Evolutionary conservation across 495 filamentous ascomycete genomes (phyloP).

Genomic region (Cercophora scortea): DNA sequence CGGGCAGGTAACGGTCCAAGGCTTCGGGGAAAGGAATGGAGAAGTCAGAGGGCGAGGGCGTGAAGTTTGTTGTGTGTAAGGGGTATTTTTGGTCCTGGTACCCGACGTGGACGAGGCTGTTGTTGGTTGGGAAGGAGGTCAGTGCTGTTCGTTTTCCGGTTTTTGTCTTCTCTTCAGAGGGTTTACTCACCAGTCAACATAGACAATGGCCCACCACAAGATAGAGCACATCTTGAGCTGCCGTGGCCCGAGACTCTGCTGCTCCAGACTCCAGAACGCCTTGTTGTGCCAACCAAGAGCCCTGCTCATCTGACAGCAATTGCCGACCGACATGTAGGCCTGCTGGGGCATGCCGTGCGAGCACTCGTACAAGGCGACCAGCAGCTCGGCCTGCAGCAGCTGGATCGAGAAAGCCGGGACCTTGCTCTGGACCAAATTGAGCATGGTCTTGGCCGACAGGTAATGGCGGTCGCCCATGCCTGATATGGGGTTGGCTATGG

Average conservation of each 20-base stretch:
- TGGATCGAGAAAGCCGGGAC: slow-evolving; percentile 9
- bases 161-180: neutral
- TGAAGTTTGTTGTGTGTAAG: slow-evolving; percentile 13
- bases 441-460: slow-evolving; percentile 17
- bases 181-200: slow-evolving; percentile 20
- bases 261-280: slow-evolving; percentile 13
- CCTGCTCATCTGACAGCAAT: slow-evolving; percentile 19
- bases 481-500: slow-evolving; percentile 4
- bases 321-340: slow-evolving; percentile 33
- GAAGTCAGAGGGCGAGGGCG: neutral
- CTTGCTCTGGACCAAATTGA: slow-evolving; percentile 18
- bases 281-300: slow-evolving; percentile 19
- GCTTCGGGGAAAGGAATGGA: slow-evolving; percentile 18
- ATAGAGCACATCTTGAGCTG: slow-evolving; percentile 20
- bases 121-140: neutral
- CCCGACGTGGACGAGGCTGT: slow-evolving; percentile 17
- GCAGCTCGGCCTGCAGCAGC: slow-evolving; percentile 59
- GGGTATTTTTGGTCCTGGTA: slow-evolving; percentile 21
- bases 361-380: slow-evolving; percentile 78
- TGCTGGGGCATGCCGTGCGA: slow-evolving; percentile 69
- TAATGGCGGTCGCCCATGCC: slow-evolving; percentile 17
- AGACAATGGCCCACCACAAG: slow-evolving; percentile 26
- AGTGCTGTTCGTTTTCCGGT: neutral
- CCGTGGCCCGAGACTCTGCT: slow-evolving; percentile 3
- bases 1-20: slow-evolving; percentile 12